Base-by-base conservation (phyloP, 2,329 filamentous ascomycete genomes). In the Neonectria magnoliae region DNA sequence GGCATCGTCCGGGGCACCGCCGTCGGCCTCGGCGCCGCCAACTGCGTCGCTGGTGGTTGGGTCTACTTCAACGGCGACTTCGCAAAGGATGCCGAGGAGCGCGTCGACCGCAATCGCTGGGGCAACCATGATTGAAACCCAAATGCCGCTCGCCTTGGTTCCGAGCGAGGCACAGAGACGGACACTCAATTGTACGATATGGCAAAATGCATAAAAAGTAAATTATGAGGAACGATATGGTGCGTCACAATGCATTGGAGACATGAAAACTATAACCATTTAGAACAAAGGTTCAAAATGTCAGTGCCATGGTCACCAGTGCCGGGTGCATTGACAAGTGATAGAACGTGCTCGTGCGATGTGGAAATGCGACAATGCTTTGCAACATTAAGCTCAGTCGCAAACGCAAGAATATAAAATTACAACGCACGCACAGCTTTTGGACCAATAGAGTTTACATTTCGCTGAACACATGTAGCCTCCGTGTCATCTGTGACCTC, bases 61-160 rank as follows among this genome's bases (percentile, higher is more conserved):
- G 83, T 83, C 2, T 89, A 88, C 62, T 78, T 81, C 14, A 83
- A 76, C 11, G 86, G 85, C 0, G 81, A 87, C 67, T 81, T 85
- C 44, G 79, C 82, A 66, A 78, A 72, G 60, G 87, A 89, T 73
- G 82, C 82, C 59, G 76, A 78, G 69, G 82, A 82, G 69, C 79
- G 87, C 61, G 72, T 73, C 63, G 80, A 83, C 54, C 80, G 85
- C 60, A 85, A 87, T 50, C 78, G 85, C 33, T 89, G 87, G 87
- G 83, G 77, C 8, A 60, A 68, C 31, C 65, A 58, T 50, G 71
- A 72, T n/a, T 65, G 50, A 62, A n/a, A 25, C 13, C 9, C 10
- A 54, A 45, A 38, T 22, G 20, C 18, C 16, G 29, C 33, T 20
- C 10, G n/a, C 11, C 10, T 60, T 31, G 22, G 25, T 25, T 8